Percentiles rank a stretch among this genome's conserved stretches.
Evolutionary conservation across 1,284 basidiomycete genomes (phyloP).

Genomic region (Pholiota adiposa): DNA sequence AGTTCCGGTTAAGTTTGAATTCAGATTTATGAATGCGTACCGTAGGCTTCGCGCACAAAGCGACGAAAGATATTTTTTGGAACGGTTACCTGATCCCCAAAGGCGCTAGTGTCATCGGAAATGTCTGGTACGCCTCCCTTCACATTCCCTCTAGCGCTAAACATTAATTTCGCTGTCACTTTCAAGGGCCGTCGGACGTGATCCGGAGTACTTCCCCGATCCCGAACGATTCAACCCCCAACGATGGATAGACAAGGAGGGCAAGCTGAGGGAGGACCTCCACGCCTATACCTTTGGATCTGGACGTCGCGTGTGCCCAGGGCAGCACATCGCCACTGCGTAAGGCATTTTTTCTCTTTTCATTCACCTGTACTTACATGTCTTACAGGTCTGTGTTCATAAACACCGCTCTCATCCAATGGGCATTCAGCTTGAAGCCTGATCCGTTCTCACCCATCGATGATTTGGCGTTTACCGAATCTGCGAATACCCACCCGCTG

Average conservation of each 20-base stretch:
- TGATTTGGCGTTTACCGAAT: conserved; percentile 57
- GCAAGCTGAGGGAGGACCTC: conserved; percentile 52
- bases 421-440: conserved; percentile 57
- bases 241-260: conserved; percentile 57
- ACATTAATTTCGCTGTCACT: not conserved
- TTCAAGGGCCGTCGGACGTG: conserved; percentile 55
- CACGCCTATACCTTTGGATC: conserved; percentile 61
- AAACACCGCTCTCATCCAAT: conserved; percentile 60
- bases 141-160: not conserved
- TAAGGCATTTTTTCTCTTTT: conserved; percentile 26
- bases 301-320: conserved; percentile 64
- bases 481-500: conserved; percentile 57
- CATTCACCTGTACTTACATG: not conserved
- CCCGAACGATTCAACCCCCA: conserved; percentile 62
- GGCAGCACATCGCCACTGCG: conserved; percentile 60
- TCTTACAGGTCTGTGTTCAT: conserved; percentile 60
- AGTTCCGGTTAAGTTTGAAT: too few relatives aligned
- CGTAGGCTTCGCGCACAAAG: conserved; percentile 35
- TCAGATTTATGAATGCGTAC: not conserved
- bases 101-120: conserved; percentile 62
- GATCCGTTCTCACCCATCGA: conserved; percentile 58
- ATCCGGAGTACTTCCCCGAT: conserved; percentile 59
- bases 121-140: conserved; percentile 51
- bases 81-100: conserved; percentile 54
- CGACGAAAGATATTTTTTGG: conserved; percentile 64